These are phyloP conservation scores for Fusarium sp. DNA, from an alignment of 2,329 filamentous ascomycete genomes.

Conservation along the genomic window DNA sequence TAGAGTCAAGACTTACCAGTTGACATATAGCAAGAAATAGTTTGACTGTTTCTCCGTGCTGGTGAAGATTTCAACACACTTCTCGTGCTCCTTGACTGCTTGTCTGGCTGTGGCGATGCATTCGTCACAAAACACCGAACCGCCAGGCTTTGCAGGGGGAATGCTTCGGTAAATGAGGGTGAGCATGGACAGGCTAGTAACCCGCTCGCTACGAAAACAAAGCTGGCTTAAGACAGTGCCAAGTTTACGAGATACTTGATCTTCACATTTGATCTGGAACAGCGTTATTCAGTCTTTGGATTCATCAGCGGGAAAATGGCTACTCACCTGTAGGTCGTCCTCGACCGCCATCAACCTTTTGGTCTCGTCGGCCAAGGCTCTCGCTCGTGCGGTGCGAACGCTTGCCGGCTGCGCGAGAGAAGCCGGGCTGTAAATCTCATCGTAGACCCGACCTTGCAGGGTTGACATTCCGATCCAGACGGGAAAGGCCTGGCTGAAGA, in stretches of 20 bases:
- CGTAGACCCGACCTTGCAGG: constrained; percentile 42
- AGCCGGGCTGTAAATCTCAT: constrained; percentile 44
- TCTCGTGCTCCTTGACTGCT: constrained; percentile 26
- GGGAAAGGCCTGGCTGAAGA: constrained; percentile 1
- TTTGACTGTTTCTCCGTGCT: not conserved
- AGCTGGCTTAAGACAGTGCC: not conserved
- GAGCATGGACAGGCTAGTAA: constrained; percentile 38
- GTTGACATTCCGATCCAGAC: constrained; percentile 30
- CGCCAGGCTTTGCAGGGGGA: constrained; percentile 12
- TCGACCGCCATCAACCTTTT: not conserved
- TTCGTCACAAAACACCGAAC: constrained; percentile 34
- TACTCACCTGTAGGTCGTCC: not conserved
- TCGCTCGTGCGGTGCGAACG: constrained; percentile 32
- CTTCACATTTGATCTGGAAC: not conserved
- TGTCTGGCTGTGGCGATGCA: constrained; percentile 39
- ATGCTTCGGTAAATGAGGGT: constrained; percentile 45
- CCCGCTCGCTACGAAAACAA: constrained; percentile 21
- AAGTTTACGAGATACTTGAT: not conserved
- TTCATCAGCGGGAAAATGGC: not conserved
- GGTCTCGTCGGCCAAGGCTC: constrained; percentile 24
- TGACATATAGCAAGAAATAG: constrained; percentile 13
- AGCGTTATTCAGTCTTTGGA: not conserved
- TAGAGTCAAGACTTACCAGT: not conserved
- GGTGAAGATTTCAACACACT: constrained; percentile 7
- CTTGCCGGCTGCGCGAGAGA: constrained; percentile 34